Percentiles rank a stretch among this genome's conserved stretches.
Evolutionary conservation across 192 early-diverging fungal species (phyloP).

Genomic region (Glomus cerebriforme): DNA sequence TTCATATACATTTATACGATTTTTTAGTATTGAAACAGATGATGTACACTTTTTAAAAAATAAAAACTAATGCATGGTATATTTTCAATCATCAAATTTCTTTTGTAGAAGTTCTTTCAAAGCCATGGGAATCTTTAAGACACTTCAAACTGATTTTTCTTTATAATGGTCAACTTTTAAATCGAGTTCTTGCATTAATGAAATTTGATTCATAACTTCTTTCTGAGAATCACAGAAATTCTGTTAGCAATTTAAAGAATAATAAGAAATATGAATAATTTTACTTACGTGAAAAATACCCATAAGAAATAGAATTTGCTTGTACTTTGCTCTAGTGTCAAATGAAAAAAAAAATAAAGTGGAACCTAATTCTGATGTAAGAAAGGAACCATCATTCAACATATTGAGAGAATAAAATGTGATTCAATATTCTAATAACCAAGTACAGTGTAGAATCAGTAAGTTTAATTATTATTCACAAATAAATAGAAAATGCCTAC

Average conservation of each 20-base stretch:
- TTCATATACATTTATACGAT: too few species aligned
- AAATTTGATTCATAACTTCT: slow-evolving; percentile 26
- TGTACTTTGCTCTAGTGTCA: slow-evolving; percentile 27
- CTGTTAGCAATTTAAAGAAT: slow-evolving; percentile 2
- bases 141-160: slow-evolving; percentile 4
- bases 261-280: slow-evolving; percentile 6
- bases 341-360: slow-evolving; percentile 22
- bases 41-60: too few species aligned
- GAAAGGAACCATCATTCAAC: slow-evolving; percentile 23
- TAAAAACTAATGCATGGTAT: too few species aligned
- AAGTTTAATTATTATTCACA: not conserved
- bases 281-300: slow-evolving; percentile 32
- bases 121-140: slow-evolving; percentile 20
- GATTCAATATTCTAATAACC: slow-evolving; percentile 32
- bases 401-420: slow-evolving; percentile 33
- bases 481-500: slow-evolving; percentile 26
- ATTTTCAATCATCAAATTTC: too few species aligned
- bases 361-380: slow-evolving; percentile 25
- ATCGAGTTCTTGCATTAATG: slow-evolving; percentile 26
- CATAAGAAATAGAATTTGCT: slow-evolving; percentile 26
- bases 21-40: too few species aligned
- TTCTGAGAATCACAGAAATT: slow-evolving; percentile 12
- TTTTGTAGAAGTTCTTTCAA: slow-evolving; percentile 18
- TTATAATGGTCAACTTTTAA: slow-evolving; percentile 14
- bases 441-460: slow-evolving; percentile 22